Evolutionary conservation across 768 basidiomycete genomes (phyloP).

Genomic region (Leccinum longicurvipes): DNA sequence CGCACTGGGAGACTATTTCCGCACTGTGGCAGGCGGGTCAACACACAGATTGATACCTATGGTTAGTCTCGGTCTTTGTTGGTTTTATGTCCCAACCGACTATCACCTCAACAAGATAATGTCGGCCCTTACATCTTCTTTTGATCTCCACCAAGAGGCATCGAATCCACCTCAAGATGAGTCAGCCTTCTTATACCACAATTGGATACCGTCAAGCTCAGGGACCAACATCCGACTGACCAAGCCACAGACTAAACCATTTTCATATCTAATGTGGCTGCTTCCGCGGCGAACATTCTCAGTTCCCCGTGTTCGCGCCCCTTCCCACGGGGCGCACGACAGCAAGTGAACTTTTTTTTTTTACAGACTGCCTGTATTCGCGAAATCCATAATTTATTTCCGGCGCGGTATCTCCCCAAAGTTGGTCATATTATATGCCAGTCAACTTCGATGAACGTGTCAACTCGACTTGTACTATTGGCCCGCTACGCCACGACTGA

Average conservation of each 20-base stretch:
- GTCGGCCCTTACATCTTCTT: not conserved
- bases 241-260: slow-evolving; percentile 17
- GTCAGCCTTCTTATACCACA: not conserved
- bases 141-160: not conserved
- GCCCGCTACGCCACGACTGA: too few species aligned
- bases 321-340: slow-evolving; percentile 14
- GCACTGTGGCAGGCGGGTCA: slow-evolving; percentile 5
- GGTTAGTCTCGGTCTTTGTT: slow-evolving; percentile 10
- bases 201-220: not conserved
- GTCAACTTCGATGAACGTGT: too few species aligned
- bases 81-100: not conserved
- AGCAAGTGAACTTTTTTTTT: not conserved
- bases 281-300: slow-evolving; percentile 1
- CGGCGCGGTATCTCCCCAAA: not conserved
- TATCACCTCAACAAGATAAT: not conserved
- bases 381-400: not conserved
- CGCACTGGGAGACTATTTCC: slow-evolving; percentile 19
- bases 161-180: not conserved
- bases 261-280: slow-evolving; percentile 1
- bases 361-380: not conserved
- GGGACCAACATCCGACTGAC: not conserved
- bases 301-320: slow-evolving; percentile 10
- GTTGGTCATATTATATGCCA: not conserved
- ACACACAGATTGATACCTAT: slow-evolving; percentile 2
- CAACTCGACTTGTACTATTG: not conserved